Base-by-base conservation (phyloP, 352 stramenopile species). In the Peronospora belbahrii region DNA sequence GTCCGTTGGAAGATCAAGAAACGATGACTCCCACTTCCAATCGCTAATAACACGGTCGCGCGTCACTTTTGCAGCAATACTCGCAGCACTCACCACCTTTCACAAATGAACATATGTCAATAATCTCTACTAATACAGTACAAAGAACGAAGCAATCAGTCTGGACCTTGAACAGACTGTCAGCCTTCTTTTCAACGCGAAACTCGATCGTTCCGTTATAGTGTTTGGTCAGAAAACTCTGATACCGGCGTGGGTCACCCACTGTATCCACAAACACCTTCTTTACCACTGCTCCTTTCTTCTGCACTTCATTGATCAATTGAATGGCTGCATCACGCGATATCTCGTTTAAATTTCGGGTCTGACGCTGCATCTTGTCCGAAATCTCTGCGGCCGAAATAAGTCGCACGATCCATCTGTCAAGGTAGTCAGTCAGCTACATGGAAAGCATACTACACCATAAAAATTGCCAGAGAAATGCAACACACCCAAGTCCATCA, bases 181-280 rank as follows among this genome's bases (percentile, higher is more conserved):
- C 94, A 15, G 93, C 94, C 54, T 98, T 98, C 72, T 96, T 97
- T 59, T 95, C 87, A n/a, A 98, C 94, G 25, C 88, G 76, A 57
- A 98, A 97, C 46, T 86, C 63, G 59, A 97, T 97, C 17, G 62
- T 76, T 18, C 80, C 79, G 32, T 84, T 65, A 44, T 94, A 95
- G 38, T 94, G 74, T 54, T 94, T 92, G 37, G 94, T 93, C 35
- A 98, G 62, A 56, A 94, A 95, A 14, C 46, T 81, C 70, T 93
- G 73, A 55, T 98, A 98, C 58, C 66, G 86, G 3, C 76, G 70
- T 22, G 90, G 73, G 62, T 97, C 88, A 15, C 93, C 93, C 15
- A 98, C 93, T 8, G 94, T 97, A 66, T 98, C 94, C 42, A 98
- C 95, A 41, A 90, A 97, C 40, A 97, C 85, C 36, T 96, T 70